phyloP scores from a whole-genome alignment of 2,329 filamentous ascomycete species.

The Penicillium expansum region DNA sequence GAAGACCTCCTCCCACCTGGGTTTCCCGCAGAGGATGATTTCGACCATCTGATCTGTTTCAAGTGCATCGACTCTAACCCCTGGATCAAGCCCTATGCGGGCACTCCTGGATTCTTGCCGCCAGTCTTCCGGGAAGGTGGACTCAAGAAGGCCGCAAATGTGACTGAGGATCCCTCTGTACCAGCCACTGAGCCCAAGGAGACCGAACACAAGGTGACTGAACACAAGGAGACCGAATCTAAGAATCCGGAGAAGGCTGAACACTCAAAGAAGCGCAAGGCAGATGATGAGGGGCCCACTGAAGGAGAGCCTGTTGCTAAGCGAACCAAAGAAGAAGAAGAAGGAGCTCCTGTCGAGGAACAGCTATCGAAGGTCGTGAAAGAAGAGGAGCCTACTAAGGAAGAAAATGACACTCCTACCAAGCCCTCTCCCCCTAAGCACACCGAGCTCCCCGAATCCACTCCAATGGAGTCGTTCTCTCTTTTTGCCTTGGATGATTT shows the following conservation, averaged over 20 bases:
- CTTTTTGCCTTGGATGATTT: constrained; percentile 80
- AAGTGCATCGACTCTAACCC: constrained; percentile 84
- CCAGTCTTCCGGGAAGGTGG: constrained; percentile 58
- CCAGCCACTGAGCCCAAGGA: not conserved
- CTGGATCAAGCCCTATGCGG: constrained; percentile 89
- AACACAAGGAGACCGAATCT: not conserved
- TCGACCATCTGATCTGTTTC: constrained; percentile 89
- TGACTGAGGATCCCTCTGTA: not conserved
- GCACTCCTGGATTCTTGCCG: constrained; percentile 72
- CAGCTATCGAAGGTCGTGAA: constrained; percentile 1
- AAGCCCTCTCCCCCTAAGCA: constrained; percentile 53
- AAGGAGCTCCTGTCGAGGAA: constrained; percentile 14
- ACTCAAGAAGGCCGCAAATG: constrained; percentile 8
- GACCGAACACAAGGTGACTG: not conserved
- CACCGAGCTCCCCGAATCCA: constrained; percentile 52
- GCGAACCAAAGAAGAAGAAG: constrained; percentile 50
- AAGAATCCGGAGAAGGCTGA: constrained; percentile 12
- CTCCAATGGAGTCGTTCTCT: constrained; percentile 64
- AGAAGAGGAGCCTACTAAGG: constrained; percentile 2
- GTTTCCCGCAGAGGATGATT: constrained; percentile 85
- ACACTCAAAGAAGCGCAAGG: constrained; percentile 64
- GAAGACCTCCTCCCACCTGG: constrained; percentile 72
- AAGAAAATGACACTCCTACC: constrained; percentile 6
- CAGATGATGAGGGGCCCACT: constrained; percentile 49
- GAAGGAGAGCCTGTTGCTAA: constrained; percentile 34